A percentile compares a stretch with the other conserved stretches of the same genome.
These are phyloP conservation scores for Discostella pseudostelligera DNA, from an alignment of 108 stramenopile species.

Conservation along the genomic window DNA sequence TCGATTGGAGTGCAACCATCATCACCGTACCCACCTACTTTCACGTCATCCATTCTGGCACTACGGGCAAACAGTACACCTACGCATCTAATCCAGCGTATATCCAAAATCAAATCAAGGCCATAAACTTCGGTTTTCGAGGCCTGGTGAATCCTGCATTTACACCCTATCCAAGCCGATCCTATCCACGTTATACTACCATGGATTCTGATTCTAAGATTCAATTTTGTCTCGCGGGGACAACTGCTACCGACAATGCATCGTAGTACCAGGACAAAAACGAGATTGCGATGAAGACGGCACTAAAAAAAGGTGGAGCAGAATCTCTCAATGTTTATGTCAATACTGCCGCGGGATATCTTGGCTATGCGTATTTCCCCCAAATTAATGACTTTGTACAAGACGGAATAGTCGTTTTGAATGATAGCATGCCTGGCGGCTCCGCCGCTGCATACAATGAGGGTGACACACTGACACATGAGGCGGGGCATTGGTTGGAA, in stretches of 20 bases:
- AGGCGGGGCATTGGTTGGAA: constrained; percentile 35
- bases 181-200: background rate
- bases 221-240: background rate
- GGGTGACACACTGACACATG: constrained; percentile 5
- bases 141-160: background rate
- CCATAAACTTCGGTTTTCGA: constrained; percentile 14
- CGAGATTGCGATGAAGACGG: background rate
- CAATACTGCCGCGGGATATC: background rate
- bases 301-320: background rate
- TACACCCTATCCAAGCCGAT: background rate
- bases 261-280: background rate
- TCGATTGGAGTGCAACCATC: background rate
- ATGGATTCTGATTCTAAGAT: background rate
- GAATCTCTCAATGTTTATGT: constrained; percentile 34
- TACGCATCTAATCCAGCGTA: background rate
- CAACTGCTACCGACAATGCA: background rate
- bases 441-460: background rate
- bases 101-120: constrained; percentile 13
- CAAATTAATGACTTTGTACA: background rate
- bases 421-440: constrained; percentile 14
- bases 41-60: constrained; percentile 8
- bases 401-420: constrained; percentile 21
- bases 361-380: constrained; percentile 17
- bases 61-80: background rate
- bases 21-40: constrained; percentile 23